A percentile compares a stretch with the other conserved stretches of the same genome.
Evolutionary conservation across 2,329 filamentous ascomycete species (phyloP).

Genomic region (Ilyonectria mors-panacis): DNA sequence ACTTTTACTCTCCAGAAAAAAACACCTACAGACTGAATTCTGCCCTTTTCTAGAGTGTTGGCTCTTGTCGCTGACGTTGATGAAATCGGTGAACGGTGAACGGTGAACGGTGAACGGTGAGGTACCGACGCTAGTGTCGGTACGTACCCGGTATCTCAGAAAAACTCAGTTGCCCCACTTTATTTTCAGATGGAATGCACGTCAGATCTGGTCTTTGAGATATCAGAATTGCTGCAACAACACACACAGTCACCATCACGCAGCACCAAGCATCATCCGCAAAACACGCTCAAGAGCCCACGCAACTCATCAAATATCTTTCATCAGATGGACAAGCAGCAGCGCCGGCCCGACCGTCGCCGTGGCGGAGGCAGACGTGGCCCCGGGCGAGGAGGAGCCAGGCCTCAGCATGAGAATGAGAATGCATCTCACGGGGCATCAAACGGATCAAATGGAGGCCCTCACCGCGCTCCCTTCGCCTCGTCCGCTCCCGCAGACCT

Average conservation of each 20-base stretch:
- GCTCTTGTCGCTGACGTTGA: no score
- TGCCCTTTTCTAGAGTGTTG: no score
- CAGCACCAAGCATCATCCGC: neutral
- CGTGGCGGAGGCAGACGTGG: slow-evolving; percentile 4
- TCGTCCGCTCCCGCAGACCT: neutral
- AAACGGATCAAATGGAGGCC: neutral
- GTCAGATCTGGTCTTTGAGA: neutral
- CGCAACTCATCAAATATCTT: neutral
- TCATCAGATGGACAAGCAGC: slow-evolving; percentile 8
- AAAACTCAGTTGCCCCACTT: neutral
- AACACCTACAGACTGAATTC: no score
- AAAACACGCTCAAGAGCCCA: neutral
- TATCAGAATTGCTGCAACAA: neutral
- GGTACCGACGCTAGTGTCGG: neutral
- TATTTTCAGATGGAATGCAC: neutral
- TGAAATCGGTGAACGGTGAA: no score
- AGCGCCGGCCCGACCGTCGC: slow-evolving; percentile 7
- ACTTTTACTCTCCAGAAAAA: no score
- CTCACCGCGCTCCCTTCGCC: neutral
- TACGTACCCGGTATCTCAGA: neutral
- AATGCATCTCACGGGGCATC: neutral
- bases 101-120: neutral
- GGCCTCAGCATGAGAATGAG: neutral
- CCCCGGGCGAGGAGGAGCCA: neutral
- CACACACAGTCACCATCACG: neutral